These are phyloP conservation scores for Oropetium thomaeum DNA, from an alignment of 176 grass and related monocot species.

Conservation along the genomic window DNA sequence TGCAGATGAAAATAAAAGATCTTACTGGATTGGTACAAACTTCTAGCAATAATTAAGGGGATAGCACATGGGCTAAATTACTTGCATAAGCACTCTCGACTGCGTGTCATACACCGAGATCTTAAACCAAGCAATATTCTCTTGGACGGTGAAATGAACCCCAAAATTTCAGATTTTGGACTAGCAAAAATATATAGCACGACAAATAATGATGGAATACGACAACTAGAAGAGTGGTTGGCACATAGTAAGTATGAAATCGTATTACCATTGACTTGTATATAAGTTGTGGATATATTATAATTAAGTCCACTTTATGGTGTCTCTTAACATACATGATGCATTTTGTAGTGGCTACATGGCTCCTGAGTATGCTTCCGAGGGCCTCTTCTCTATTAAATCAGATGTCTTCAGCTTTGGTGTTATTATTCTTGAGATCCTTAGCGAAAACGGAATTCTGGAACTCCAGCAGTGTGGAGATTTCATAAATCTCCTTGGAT, in stretches of 20 bases:
- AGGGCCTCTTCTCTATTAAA: conserved; percentile 13
- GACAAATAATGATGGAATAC: conserved; percentile 19
- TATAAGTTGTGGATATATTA: background rate
- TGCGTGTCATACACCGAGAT: conserved; percentile 44
- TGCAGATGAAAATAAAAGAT: conserved; percentile 9
- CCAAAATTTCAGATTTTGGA: conserved; percentile 39
- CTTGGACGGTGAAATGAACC: conserved; percentile 32
- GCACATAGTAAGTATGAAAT: conserved; percentile 48
- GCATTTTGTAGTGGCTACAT: conserved; percentile 28
- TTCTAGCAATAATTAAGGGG: conserved; percentile 15
- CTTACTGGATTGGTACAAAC: conserved; percentile 17
- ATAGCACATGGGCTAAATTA: conserved; percentile 41
- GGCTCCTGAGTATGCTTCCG: conserved; percentile 17
- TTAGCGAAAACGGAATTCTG: conserved; percentile 2
- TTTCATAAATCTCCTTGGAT: conserved; percentile 12
- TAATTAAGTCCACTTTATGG: background rate
- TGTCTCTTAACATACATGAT: too few relatives aligned
- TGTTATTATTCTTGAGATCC: conserved; percentile 18
- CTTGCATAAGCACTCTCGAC: conserved; percentile 37
- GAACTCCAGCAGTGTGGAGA: background rate
- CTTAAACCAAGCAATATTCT: conserved; percentile 47
- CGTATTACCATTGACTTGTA: background rate
- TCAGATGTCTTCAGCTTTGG: conserved; percentile 4
- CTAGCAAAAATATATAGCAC: conserved; percentile 37
- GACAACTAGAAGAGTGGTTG: conserved; percentile 38